Base-by-base conservation (phyloP, 192 early-diverging fungal genomes). In the Coemansia sp. region DNA sequence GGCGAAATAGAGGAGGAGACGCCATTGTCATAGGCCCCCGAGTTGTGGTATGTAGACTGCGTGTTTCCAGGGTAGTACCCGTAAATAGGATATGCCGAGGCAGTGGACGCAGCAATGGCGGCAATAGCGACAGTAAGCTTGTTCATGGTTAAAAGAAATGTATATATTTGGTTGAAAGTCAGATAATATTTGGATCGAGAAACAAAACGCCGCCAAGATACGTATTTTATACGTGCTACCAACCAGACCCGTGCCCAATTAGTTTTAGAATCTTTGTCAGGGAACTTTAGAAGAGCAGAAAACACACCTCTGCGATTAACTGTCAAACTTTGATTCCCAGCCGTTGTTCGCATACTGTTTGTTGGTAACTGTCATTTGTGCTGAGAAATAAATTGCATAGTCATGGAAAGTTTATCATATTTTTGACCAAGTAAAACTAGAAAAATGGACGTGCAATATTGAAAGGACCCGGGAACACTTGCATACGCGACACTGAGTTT, bases 401-500 rank as follows among this genome's bases (percentile, higher is more conserved):
- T n/a, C 15, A n/a, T n/a, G 29, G 15, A 43, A 43, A 11, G 41
- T 43, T 43, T 43, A 15, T 43, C 3, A 43, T 43, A 43, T 15
- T 15, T n/a, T 4, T 43, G 41, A n/a, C 41, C 0, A 15, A 15
- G 10, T 43, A n/a, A 3, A 27, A 4, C 21, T 19, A 61, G 25
- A 59, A 39, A 27, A 48, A 54, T 0, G 41, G 39, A 1, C 7
- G 22, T 2, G 2, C 5, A 8, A 8, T 39, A 3, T 25, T 8
- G 23, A 43, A 23, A 5, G 35, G 21, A 3, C 43, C 62, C 3
- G 70, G 63, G 39, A 78, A 72, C 9, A 69, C 62, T 24, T 79
- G 76, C 27, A 63, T 57, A 9, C 63, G 65, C 21, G 77, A 71
- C 38, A 80, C 58, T 2, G 72, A 71, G 59, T 80, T 74, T 15